These are phyloP conservation scores for Hibiscus trionum DNA, from an alignment of 345 rosid species.

Conservation along the genomic window DNA sequence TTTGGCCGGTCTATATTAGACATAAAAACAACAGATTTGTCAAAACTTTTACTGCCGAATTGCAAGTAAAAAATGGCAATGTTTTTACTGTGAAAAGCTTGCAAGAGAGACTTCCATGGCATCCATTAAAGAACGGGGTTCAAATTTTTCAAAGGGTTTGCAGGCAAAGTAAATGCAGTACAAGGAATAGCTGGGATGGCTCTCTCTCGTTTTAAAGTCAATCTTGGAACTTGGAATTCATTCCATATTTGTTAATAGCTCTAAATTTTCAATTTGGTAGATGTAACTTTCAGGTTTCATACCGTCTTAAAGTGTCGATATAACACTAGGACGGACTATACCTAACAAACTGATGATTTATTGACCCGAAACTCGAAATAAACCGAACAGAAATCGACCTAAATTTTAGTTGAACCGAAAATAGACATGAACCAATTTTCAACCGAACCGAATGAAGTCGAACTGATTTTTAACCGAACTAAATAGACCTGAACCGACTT, in stretches of 20 bases:
- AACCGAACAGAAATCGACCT: too few relatives aligned
- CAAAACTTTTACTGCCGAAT: neutral
- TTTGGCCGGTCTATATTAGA: neutral
- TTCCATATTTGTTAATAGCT: neutral
- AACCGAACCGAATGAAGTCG: too few relatives aligned
- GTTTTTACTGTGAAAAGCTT: neutral
- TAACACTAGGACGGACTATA: neutral
- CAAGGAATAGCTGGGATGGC: neutral
- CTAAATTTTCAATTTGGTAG: neutral
- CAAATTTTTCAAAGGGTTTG: neutral
- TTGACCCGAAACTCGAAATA: too few relatives aligned
- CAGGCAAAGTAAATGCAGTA: neutral
- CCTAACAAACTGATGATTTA: too few relatives aligned
- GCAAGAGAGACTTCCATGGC: neutral
- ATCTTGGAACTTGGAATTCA: neutral
- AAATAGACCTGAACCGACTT: too few relatives aligned
- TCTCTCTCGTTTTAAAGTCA: neutral
- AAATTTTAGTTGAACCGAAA: too few relatives aligned
- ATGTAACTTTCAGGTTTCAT: neutral
- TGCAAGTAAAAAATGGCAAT: neutral
- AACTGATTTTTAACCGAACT: too few relatives aligned
- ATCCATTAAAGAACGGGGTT: neutral
- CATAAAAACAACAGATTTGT: neutral
- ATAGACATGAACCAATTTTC: too few relatives aligned
- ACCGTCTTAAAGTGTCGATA: neutral